Percentiles rank a stretch among this genome's conserved stretches.
These are phyloP conservation scores for Kwoniella heveanensis DNA, from an alignment of 768 basidiomycete genomes.

Conservation along the genomic window DNA sequence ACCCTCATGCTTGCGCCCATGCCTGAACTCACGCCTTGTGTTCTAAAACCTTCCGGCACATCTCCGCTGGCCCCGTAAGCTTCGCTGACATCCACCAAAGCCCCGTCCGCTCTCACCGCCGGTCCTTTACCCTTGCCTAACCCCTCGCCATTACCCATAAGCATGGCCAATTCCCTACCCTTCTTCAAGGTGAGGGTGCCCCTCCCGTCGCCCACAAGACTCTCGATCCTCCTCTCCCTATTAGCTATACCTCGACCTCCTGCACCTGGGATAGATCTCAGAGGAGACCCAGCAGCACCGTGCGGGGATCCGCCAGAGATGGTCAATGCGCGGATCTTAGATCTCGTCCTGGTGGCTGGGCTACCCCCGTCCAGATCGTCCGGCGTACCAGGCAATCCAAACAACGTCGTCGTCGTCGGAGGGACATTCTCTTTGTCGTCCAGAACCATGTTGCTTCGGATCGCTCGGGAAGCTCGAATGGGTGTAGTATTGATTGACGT, in stretches of 20 bases:
- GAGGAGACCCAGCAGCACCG: neutral
- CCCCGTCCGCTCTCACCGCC: slow-evolving; percentile 29
- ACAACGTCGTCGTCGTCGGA: slow-evolving; percentile 2
- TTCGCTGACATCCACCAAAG: slow-evolving; percentile 50
- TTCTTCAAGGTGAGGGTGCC: slow-evolving; percentile 41
- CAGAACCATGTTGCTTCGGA: neutral
- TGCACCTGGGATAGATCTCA: neutral
- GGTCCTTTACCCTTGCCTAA: neutral
- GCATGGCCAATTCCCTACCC: slow-evolving; percentile 30
- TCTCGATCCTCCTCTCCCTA: slow-evolving; percentile 5
- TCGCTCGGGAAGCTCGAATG: neutral
- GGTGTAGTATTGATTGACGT: neutral
- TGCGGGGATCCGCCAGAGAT: slow-evolving; percentile 1
- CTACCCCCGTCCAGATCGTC: slow-evolving; percentile 20
- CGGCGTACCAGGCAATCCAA: neutral
- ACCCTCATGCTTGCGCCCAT: neutral
- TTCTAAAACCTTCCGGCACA: slow-evolving; percentile 48
- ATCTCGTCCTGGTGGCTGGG: slow-evolving; percentile 41
- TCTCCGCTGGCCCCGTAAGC: slow-evolving; percentile 48
- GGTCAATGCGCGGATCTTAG: slow-evolving; percentile 24
- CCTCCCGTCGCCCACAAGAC: slow-evolving; percentile 34
- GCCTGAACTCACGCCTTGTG: slow-evolving; percentile 24
- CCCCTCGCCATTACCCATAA: slow-evolving; percentile 10
- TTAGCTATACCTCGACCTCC: too few species aligned
- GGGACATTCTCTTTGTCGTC: slow-evolving; percentile 39